Evolutionary conservation across 2,329 filamentous ascomycete genomes (phyloP).

Genomic region (Alternaria tenuissima): DNA sequence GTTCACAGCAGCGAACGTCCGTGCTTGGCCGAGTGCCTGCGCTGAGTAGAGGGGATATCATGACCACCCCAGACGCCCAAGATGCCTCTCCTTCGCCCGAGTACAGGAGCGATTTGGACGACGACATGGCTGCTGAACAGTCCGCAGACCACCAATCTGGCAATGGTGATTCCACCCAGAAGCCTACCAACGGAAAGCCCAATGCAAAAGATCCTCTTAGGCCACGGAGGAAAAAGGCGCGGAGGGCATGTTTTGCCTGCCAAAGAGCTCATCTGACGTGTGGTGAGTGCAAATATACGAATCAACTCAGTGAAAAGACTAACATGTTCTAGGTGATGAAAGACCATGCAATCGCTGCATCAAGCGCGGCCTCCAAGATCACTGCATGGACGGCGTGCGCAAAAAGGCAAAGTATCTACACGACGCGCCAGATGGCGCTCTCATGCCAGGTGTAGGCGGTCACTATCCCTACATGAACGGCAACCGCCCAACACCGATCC

Average conservation of each 20-base stretch:
- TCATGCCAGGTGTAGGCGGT: constrained; percentile 83
- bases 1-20: constrained; percentile 42
- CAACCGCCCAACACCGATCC: constrained; percentile 54
- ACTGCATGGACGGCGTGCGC: constrained; percentile 93
- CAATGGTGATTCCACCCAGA: constrained; percentile 45
- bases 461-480: constrained; percentile 67
- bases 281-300: constrained; percentile 71
- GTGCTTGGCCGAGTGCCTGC: constrained; percentile 41
- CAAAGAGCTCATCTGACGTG: constrained; percentile 97
- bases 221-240: constrained; percentile 92
- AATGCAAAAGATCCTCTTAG: constrained; percentile 88
- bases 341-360: constrained; percentile 93
- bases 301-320: not conserved
- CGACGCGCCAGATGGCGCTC: constrained; percentile 88
- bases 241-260: constrained; percentile 94
- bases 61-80: constrained; percentile 58
- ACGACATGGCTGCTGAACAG: constrained; percentile 57
- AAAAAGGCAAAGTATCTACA: constrained; percentile 99
- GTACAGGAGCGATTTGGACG: constrained; percentile 52
- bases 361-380: constrained; percentile 88
- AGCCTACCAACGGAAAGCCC: constrained; percentile 45
- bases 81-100: constrained; percentile 59
- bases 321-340: constrained; percentile 76
- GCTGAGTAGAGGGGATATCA: constrained; percentile 52
- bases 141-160: constrained; percentile 50